Conservation (phyloP, 2,329 filamentous ascomycete species). For the Hymenoscyphus linearis region DNA sequence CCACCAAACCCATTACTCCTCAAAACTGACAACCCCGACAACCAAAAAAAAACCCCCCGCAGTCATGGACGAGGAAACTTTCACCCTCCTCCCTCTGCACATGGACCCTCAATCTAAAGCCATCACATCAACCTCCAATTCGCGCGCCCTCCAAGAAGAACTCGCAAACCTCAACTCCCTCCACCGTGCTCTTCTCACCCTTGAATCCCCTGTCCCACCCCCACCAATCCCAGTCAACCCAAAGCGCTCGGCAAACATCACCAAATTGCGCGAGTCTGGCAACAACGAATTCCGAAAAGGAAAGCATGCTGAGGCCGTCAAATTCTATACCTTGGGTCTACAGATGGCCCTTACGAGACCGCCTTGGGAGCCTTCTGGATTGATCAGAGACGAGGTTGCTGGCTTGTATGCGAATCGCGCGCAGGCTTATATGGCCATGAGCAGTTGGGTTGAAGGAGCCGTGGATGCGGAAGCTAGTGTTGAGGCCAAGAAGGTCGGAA, state of each 20-base stretch:
- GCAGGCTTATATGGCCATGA: slow-evolving; percentile 80
- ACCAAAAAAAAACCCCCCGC: not conserved
- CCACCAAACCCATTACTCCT: not conserved
- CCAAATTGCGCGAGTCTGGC: slow-evolving; percentile 84
- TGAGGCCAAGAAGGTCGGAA: slow-evolving; percentile 78
- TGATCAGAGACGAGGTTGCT: slow-evolving; percentile 80
- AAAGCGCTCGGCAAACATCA: slow-evolving; percentile 81
- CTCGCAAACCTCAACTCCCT: slow-evolving; percentile 72
- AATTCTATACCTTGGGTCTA: slow-evolving; percentile 78
- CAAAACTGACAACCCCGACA: not conserved
- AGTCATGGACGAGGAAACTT: slow-evolving; percentile 61
- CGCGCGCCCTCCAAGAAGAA: slow-evolving; percentile 53
- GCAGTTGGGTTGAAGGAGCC: slow-evolving; percentile 79
- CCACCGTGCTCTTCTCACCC: slow-evolving; percentile 65
- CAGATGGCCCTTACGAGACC: slow-evolving; percentile 83
- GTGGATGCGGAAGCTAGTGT: slow-evolving; percentile 84
- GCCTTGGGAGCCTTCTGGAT: slow-evolving; percentile 77
- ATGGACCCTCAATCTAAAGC: slow-evolving; percentile 80
- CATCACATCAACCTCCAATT: slow-evolving; percentile 48
- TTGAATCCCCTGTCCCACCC: slow-evolving; percentile 65
- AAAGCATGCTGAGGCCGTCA: slow-evolving; percentile 68
- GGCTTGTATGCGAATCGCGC: slow-evolving; percentile 80
- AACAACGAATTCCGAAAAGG: slow-evolving; percentile 79
- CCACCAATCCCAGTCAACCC: slow-evolving; percentile 88
- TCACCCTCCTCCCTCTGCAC: slow-evolving; percentile 74